Percentiles rank a stretch among this genome's conserved stretches.
Evolutionary conservation across 768 basidiomycete genomes (phyloP).

Genomic region (Tephrocybe sp.): DNA sequence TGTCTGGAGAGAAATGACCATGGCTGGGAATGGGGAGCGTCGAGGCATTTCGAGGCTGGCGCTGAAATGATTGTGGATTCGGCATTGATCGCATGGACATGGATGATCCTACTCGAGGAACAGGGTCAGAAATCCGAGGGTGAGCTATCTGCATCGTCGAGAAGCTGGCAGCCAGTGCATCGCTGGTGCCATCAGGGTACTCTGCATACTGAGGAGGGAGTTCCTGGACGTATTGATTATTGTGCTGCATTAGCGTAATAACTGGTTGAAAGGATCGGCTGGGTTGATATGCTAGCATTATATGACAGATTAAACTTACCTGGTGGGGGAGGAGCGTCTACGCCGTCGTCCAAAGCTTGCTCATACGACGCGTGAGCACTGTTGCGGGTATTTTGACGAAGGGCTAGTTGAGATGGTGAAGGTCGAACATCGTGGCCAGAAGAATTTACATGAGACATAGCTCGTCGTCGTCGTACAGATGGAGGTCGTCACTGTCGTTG

Average conservation of each 20-base stretch:
- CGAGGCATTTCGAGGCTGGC: constrained; percentile 38
- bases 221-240: constrained; percentile 46
- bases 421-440: constrained; percentile 26
- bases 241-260: constrained; percentile 37
- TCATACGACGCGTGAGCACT: constrained; percentile 13
- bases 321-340: constrained; percentile 14
- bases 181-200: constrained; percentile 25
- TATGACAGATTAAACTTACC: constrained; percentile 14
- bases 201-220: constrained; percentile 31
- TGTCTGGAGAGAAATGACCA: constrained; percentile 10
- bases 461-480: constrained; percentile 4
- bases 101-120: constrained; percentile 55
- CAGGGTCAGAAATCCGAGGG: constrained; percentile 36
- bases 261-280: constrained; percentile 5
- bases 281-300: background rate
- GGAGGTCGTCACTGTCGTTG: background rate
- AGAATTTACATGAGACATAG: constrained; percentile 31
- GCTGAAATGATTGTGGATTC: constrained; percentile 22
- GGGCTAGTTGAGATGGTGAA: constrained; percentile 10
- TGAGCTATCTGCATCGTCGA: constrained; percentile 52
- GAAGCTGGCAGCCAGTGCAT: constrained; percentile 48
- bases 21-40: constrained; percentile 33
- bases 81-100: constrained; percentile 45
- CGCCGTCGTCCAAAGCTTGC: constrained; percentile 19
- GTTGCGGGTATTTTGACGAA: constrained; percentile 14